Percentiles rank a stretch among this genome's conserved stretches.
These are phyloP conservation scores for Toxicodendron radicans DNA, from an alignment of 345 rosid genomes.

Conservation along the genomic window DNA sequence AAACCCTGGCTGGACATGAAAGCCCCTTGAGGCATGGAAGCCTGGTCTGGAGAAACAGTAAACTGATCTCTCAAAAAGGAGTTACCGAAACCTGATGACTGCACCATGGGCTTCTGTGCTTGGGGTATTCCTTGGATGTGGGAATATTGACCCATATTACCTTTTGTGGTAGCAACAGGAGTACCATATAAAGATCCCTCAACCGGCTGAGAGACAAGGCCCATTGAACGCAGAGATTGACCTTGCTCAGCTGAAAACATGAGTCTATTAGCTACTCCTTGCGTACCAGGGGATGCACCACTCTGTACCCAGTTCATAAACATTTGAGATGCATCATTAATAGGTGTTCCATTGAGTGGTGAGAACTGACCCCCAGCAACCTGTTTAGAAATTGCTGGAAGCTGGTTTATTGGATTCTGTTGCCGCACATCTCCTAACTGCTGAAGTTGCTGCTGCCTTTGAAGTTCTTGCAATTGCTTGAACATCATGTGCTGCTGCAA, in stretches of 20 bases:
- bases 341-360: slow-evolving; percentile 54
- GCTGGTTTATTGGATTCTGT: slow-evolving; percentile 46
- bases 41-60: slow-evolving; percentile 27
- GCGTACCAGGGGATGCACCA: slow-evolving; percentile 39
- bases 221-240: slow-evolving; percentile 37
- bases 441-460: slow-evolving; percentile 62
- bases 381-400: slow-evolving; percentile 41
- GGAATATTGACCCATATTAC: slow-evolving; percentile 38
- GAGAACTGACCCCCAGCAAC: slow-evolving; percentile 40
- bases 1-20: slow-evolving; percentile 40
- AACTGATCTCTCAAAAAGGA: slow-evolving; percentile 36
- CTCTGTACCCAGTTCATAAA: slow-evolving; percentile 52
- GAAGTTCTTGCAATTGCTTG: slow-evolving; percentile 72
- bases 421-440: slow-evolving; percentile 48
- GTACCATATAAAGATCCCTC: slow-evolving; percentile 55
- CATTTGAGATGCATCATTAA: slow-evolving; percentile 49
- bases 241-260: slow-evolving; percentile 40
- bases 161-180: slow-evolving; percentile 50
- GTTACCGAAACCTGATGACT: slow-evolving; percentile 37
- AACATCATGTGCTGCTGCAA: slow-evolving; percentile 68
- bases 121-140: slow-evolving; percentile 39
- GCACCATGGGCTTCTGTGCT: slow-evolving; percentile 38
- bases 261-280: slow-evolving; percentile 42
- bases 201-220: slow-evolving; percentile 49
- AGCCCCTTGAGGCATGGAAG: slow-evolving; percentile 33